Evolutionary conservation across 225 moss, liverwort and hornwort species (phyloP).

Genomic region (Physcomitrium patens): DNA sequence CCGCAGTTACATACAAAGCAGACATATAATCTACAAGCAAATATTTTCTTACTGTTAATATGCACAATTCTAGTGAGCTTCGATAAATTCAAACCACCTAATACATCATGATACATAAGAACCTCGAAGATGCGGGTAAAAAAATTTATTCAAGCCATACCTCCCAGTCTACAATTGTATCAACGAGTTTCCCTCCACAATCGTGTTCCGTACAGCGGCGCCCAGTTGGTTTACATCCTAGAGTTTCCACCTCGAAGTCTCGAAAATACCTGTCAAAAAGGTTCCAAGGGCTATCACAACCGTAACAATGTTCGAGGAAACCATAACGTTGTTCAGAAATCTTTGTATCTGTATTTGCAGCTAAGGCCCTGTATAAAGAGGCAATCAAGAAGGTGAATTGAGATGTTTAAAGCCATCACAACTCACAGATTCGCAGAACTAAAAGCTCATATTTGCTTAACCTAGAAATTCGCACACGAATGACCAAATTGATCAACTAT

Average conservation of each 20-base stretch:
- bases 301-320: conserved; percentile 16
- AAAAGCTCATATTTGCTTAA: neutral
- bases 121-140: conserved; percentile 16
- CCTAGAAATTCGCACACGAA: neutral
- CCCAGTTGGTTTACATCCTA: conserved; percentile 81
- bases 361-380: conserved; percentile 1
- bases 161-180: conserved; percentile 96
- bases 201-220: conserved; percentile 63
- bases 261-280: conserved; percentile 72
- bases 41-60: conserved; percentile 1
- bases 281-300: conserved; percentile 28
- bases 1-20: conserved; percentile 10
- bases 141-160: conserved; percentile 37
- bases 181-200: conserved; percentile 74
- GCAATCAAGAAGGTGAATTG: conserved; percentile 5
- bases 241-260: conserved; percentile 88
- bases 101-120: neutral
- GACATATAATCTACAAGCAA: conserved; percentile 2
- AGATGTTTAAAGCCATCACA: neutral
- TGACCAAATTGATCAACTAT: neutral
- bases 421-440: neutral
- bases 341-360: conserved; percentile 8
- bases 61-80: neutral
- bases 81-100: neutral
- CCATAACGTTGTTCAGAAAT: neutral